Base-by-base conservation (phyloP, 768 basidiomycete genomes). In the Serendipita indica region DNA sequence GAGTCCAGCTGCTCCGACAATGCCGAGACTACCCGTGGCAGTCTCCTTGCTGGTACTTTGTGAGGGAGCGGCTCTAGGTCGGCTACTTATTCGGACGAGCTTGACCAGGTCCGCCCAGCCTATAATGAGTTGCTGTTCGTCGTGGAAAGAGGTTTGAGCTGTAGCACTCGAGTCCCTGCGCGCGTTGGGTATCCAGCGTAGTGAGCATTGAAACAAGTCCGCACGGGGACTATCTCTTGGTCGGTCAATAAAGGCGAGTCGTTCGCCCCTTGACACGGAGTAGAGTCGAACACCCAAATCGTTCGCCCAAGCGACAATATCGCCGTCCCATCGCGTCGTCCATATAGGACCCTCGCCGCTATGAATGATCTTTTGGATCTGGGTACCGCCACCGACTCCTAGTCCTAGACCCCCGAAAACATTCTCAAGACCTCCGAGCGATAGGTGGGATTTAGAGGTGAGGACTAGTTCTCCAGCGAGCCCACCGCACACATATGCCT, bases 91-190 rank as follows among this genome's bases (percentile, higher is more conserved):
- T 52, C 46, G 49, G 3, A 86, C 90, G 25, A 97, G 83, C 67
- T 90, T 94, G 75, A 98, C 86, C 57, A 83, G 76, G 69, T 93
- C 87, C 7, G 92, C 91, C 96, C 93, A 98, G 1, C 82, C 86
- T 49, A 97, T 85, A 35, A 99, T 77, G 2, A 99, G 77, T 0
- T 90, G 92, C 1, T 80, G 79, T 65, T 93, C 88, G 66, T 96
- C 91, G n/a, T n/a, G n/a, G n/a, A n/a, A n/a, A n/a, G 65, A 89
- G 88, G 35, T 37, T 37, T 37, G 10, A 37, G 10, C 35, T 10
- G 35, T n/a, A 37, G 10, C 35, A 10, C 35, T 37, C 10, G 35
- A 37, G n/a, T n/a, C n/a, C n/a, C n/a, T n/a, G n/a, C n/a, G n/a
- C n/a, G n/a, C n/a, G n/a, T n/a, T n/a, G n/a, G n/a, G 41, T n/a